phyloP scores from a whole-genome alignment of 192 early-diverging fungal species.

The Mortierella hygrophila region DNA sequence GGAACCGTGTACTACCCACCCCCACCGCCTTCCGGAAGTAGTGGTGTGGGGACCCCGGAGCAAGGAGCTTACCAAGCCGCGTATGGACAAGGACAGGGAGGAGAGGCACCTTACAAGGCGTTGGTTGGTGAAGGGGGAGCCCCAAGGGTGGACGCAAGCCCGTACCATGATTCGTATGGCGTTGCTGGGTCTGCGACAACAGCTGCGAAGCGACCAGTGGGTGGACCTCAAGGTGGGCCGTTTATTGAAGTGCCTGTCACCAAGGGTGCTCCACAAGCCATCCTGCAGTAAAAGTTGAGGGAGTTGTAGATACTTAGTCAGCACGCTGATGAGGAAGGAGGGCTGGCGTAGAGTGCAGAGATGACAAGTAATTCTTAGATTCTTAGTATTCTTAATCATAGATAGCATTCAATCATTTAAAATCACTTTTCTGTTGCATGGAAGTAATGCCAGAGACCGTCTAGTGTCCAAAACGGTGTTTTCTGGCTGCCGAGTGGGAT shows the following conservation, averaged over 20 bases:
- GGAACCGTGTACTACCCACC: slow-evolving; percentile 23
- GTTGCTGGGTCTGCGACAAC: neutral
- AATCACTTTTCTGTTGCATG: too few relatives aligned
- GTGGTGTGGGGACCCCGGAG: neutral
- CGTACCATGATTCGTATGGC: slow-evolving; percentile 21
- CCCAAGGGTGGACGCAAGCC: neutral
- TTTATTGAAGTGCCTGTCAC: neutral
- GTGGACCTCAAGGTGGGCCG: slow-evolving; percentile 16
- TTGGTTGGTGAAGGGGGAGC: neutral
- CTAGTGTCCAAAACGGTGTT: too few relatives aligned
- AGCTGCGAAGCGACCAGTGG: neutral
- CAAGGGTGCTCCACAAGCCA: slow-evolving; percentile 14
- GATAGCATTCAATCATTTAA: neutral
- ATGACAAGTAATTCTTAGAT: neutral
- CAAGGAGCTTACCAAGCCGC: neutral
- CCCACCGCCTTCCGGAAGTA: neutral
- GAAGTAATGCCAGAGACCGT: too few relatives aligned
- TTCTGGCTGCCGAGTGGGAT: too few relatives aligned
- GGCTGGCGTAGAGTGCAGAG: neutral
- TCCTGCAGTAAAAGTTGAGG: neutral
- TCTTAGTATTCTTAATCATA: neutral
- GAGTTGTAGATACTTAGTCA: neutral
- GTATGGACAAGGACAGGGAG: neutral
- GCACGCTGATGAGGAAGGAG: neutral
- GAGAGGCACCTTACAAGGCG: slow-evolving; percentile 7